Evolutionary conservation across 2,329 filamentous ascomycete genomes (phyloP).

Genomic region (Phialophora verrucosa): DNA sequence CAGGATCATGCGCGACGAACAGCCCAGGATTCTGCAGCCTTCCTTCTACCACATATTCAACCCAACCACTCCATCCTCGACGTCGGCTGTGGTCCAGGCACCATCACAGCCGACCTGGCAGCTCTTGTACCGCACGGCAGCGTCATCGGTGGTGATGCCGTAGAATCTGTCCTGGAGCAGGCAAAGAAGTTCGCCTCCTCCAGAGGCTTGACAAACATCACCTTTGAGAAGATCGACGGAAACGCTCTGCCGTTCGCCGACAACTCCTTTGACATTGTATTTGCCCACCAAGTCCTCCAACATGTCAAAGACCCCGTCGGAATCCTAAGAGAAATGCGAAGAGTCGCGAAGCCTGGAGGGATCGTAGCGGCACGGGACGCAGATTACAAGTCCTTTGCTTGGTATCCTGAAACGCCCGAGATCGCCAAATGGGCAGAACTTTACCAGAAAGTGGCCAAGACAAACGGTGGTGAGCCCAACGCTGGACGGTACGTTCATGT

Average conservation of each 20-base stretch:
- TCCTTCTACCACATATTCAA: constrained; percentile 48
- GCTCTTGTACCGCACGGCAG: constrained; percentile 47
- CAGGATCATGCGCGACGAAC: constrained; percentile 45
- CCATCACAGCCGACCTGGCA: constrained; percentile 52
- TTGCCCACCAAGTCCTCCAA: constrained; percentile 63
- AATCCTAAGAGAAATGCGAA: constrained; percentile 60
- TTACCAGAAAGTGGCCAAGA: constrained; percentile 41
- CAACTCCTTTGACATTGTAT: constrained; percentile 64
- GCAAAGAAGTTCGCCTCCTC: constrained; percentile 43
- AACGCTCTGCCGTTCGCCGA: constrained; percentile 53
- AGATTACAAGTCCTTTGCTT: constrained; percentile 42
- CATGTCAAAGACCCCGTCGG: constrained; percentile 60
- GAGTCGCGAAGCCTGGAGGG: constrained; percentile 60
- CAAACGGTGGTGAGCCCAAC: constrained; percentile 44
- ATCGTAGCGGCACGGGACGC: constrained; percentile 56
- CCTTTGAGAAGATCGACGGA: constrained; percentile 48
- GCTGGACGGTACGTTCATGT: constrained; percentile 40
- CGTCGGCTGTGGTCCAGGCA: constrained; percentile 53
- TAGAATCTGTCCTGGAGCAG: constrained; percentile 42
- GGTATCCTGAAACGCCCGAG: constrained; percentile 42
- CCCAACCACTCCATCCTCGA: constrained; percentile 50
- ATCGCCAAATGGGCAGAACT: constrained; percentile 40
- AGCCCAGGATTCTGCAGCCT: constrained; percentile 47
- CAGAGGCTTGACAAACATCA: constrained; percentile 45
- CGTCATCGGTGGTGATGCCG: constrained; percentile 47